phyloP scores from a whole-genome alignment of 2,329 filamentous ascomycete species.

The Nemania bipapillata region DNA sequence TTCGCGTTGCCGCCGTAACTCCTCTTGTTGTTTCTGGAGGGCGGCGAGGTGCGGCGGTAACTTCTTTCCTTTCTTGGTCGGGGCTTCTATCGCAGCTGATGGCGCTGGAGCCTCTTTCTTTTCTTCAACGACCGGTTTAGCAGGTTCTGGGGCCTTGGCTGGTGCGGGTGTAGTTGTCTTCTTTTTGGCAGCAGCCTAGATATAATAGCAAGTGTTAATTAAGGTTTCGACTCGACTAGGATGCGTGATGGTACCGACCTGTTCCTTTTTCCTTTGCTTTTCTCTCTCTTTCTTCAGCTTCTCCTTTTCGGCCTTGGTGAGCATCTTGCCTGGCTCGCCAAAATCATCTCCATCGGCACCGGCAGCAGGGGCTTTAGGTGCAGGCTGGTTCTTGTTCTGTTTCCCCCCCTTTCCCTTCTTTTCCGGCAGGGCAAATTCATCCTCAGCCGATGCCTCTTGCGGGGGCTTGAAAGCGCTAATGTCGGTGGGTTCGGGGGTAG shows the following conservation, averaged over 20 bases:
- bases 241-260: constrained; percentile 64
- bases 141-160: constrained; percentile 66
- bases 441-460: constrained; percentile 81
- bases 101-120: constrained; percentile 61
- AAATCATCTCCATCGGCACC: constrained; percentile 60
- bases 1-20: constrained; percentile 72
- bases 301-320: constrained; percentile 99
- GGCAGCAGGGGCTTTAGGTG: constrained; percentile 47
- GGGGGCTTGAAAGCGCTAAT: constrained; percentile 75
- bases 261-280: constrained; percentile 97
- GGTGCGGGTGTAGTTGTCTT: constrained; percentile 64
- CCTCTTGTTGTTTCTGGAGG: constrained; percentile 85
- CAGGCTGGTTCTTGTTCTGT: constrained; percentile 57
- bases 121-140: constrained; percentile 61
- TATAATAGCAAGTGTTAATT: constrained; percentile 4
- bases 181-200: constrained; percentile 84
- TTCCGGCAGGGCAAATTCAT: constrained; percentile 84
- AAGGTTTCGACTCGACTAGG: constrained; percentile 47
- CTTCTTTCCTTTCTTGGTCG: constrained; percentile 87
- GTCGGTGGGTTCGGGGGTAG: constrained; percentile 50
- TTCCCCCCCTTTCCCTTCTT: constrained; percentile 75
- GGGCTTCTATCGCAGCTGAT: constrained; percentile 56
- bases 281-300: constrained; percentile 96
- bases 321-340: constrained; percentile 72
- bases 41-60: constrained; percentile 76